A percentile compares a stretch with the other conserved stretches of the same genome.
These are phyloP conservation scores for Taiwanofungus camphoratus DNA, from an alignment of 1,284 basidiomycete species.

Conservation along the genomic window DNA sequence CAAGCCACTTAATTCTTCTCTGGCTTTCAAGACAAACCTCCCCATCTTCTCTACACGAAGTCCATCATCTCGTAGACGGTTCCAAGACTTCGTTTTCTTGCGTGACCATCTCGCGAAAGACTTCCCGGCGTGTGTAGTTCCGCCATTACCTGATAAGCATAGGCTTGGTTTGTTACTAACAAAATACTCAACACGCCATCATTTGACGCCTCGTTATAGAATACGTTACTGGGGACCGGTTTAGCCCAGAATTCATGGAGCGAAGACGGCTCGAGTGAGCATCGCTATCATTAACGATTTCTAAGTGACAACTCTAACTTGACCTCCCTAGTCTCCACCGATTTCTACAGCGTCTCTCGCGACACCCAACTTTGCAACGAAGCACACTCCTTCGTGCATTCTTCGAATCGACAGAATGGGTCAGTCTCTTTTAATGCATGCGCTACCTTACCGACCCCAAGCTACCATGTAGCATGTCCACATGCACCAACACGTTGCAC, in stretches of 20 bases:
- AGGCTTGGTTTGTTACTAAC: constrained; percentile 65
- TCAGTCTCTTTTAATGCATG: constrained; percentile 32
- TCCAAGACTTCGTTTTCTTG: constrained; percentile 96
- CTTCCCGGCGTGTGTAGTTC: constrained; percentile 95
- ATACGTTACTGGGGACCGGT: constrained; percentile 96
- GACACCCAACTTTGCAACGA: constrained; percentile 93
- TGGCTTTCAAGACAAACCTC: constrained; percentile 63
- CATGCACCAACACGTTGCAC: constrained; percentile 90
- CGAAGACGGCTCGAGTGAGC: constrained; percentile 83
- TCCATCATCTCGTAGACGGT: constrained; percentile 79
- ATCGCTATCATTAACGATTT: constrained; percentile 6
- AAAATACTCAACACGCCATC: background rate
- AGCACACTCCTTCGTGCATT: constrained; percentile 88
- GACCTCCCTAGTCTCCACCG: constrained; percentile 69
- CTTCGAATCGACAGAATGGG: constrained; percentile 98
- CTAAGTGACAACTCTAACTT: constrained; percentile 2
- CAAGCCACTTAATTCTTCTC: no score
- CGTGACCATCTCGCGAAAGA: constrained; percentile 84
- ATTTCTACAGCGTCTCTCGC: constrained; percentile 85
- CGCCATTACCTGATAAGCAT: constrained; percentile 95
- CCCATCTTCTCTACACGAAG: constrained; percentile 72
- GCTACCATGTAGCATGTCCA: constrained; percentile 69
- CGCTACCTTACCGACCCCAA: constrained; percentile 6
- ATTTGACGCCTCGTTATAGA: constrained; percentile 42
- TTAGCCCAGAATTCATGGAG: constrained; percentile 96